Base-by-base conservation (phyloP, 202 grass and related monocot species). In the Alloteropsis angusta region DNA sequence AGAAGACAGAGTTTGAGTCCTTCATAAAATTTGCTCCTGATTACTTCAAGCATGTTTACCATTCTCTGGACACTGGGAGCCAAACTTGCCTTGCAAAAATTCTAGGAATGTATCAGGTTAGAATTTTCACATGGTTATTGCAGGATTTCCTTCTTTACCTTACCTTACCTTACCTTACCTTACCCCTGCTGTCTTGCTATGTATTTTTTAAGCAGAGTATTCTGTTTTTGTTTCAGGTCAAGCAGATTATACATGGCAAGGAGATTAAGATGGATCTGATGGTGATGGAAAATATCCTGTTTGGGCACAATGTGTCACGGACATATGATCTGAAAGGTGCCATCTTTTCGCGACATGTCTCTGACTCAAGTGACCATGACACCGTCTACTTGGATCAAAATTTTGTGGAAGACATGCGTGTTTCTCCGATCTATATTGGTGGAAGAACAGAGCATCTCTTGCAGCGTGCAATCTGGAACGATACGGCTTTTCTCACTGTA, bases 231-330 rank as follows among this genome's bases (percentile, higher is more conserved):
- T n/a, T n/a, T n/a, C n/a, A 99, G 96, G 90, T 99, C 52, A 92
- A 89, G 45, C 88, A 99, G 78, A 80, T 57, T 57, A 96, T 80
- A 84, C 75, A 88, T 86, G 92, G 92, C 38, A 99, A 89, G 83
- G 96, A 99, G 73, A 66, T 86, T 32, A 96, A 86, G 69, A 93
- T 82, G 7, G 96, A 96, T 80, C 59, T 99, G 67, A 90, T 96
- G 96, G 96, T 99, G 86, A 99, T 99, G 96, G 96, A 99, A 84
- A 99, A 99, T 68, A 90, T 99, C 85, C 88, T 96, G 17, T 99
- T 89, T 72, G 96, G 96, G 22, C 90, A 84, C 72, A 90, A 86
- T 74, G 59, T 99, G 71, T 93, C 92, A 71, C 88, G 88, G 52
- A 90, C 76, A 50, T 99, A 96, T 84, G 96, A 99, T 82, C 84